Base-by-base conservation (phyloP, 176 grass and related monocot genomes). In the Tillandsia fasciculata region DNA sequence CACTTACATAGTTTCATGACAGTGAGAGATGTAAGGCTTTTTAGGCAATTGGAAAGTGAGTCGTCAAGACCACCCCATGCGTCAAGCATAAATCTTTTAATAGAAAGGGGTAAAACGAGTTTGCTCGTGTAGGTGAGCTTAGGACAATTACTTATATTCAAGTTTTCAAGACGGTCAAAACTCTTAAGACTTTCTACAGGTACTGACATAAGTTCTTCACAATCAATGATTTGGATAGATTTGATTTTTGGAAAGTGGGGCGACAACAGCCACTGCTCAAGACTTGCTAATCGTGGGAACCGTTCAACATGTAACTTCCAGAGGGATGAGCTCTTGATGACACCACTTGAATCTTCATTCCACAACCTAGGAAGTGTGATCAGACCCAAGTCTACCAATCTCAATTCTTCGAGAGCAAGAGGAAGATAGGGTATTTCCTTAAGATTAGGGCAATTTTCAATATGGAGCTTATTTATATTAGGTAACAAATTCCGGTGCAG, bases 51-150 rank as follows among this genome's bases (percentile, higher is more conserved):
- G 3, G 78, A 49, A 53, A 74, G 50, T 26, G 69, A 74, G 12
- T 70, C 64, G 28, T 64, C 72, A 1, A 82, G 72, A 49, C 49
- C 48, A 8, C 79, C 20, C 20, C 20, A 20, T 20, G 20, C 20
- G 47, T 53, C 33, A 13, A 82, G 26, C 14, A 42, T 27, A 50
- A 82, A n/a, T 22, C n/a, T 27, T 53, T 61, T 70, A 26, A 82
- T 49, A 11, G 79, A 82, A 72, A 47, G 24, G 6, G 79, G 79
- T 22, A 82, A 70, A 17, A 3, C n/a, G 12, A 82, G 50, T 13
- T 76, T 22, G 10, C 12, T 52, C 28, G 23, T 48, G 18, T 42
- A 17, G 12, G 9, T 64, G 12, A 82, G 29, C 28, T 23, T n/a
- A 6, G 72, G 66, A 10, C 72, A 82, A 18, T 28, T 24, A 14